A percentile compares a stretch with the other conserved stretches of the same genome.
These are phyloP conservation scores for Russula vinacea DNA, from an alignment of 768 basidiomycete genomes.

Conservation along the genomic window DNA sequence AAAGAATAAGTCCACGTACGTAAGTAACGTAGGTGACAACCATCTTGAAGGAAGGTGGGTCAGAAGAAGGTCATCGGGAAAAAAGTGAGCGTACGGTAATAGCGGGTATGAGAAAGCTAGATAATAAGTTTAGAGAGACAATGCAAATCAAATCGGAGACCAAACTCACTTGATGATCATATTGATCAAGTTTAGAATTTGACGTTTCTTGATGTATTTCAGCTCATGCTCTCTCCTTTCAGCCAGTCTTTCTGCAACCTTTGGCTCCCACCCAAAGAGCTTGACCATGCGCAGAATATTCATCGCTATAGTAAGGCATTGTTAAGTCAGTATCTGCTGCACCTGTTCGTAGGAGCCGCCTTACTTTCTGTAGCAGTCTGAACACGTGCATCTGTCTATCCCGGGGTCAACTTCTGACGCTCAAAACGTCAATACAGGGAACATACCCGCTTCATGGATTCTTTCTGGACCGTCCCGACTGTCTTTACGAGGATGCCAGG, in stretches of 20 bases:
- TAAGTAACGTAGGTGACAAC: constrained; percentile 40
- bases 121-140: not conserved
- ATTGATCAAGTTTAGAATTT: constrained; percentile 38
- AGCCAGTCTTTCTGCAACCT: constrained; percentile 38
- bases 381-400: constrained; percentile 47
- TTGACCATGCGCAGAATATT: constrained; percentile 48
- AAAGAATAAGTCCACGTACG: constrained; percentile 9
- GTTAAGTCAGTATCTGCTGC: constrained; percentile 4
- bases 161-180: constrained; percentile 35
- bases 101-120: constrained; percentile 41
- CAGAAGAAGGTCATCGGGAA: not conserved
- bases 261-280: constrained; percentile 62
- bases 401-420: not conserved
- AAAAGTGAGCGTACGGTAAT: constrained; percentile 32
- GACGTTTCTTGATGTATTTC: constrained; percentile 36
- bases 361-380: constrained; percentile 45
- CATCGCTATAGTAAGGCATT: constrained; percentile 33
- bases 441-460: constrained; percentile 43
- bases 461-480: constrained; percentile 39
- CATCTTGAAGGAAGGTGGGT: constrained; percentile 32
- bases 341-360: not conserved
- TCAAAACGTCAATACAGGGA: not conserved
- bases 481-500: constrained; percentile 42
- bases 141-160: not conserved
- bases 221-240: constrained; percentile 44